Conservation (phyloP, 2,329 filamentous ascomycete species). For the Exophiala sideris region DNA sequence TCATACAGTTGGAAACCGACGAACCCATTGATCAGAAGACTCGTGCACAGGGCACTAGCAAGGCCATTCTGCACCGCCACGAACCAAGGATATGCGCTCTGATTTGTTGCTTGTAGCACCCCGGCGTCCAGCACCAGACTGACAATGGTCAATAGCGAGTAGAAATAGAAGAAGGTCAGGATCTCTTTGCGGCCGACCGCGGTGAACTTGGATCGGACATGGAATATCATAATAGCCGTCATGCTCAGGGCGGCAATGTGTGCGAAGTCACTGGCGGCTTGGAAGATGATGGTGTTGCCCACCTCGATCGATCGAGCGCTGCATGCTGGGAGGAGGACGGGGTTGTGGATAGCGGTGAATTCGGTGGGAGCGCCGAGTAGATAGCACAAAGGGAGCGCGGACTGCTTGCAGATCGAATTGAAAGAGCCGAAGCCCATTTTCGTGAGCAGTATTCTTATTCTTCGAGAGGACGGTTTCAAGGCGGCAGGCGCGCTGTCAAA, state of each 20-base stretch:
- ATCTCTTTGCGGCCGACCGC: conserved; percentile 76
- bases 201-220: conserved; percentile 96
- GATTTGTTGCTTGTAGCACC: conserved; percentile 75
- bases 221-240: conserved; percentile 96
- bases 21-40: conserved; percentile 92
- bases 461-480: not conserved
- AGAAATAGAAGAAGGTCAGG: conserved; percentile 94
- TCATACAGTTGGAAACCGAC: conserved; percentile 98
- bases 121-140: conserved; percentile 91
- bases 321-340: conserved; percentile 83
- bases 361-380: conserved; percentile 66
- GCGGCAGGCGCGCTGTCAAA: no score
- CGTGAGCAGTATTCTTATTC: conserved; percentile 36
- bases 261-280: conserved; percentile 84
- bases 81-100: conserved; percentile 82
- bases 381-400: conserved; percentile 81
- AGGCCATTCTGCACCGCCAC: conserved; percentile 82
- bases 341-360: conserved; percentile 60
- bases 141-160: conserved; percentile 82
- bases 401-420: conserved; percentile 76
- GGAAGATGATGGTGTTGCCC: conserved; percentile 97
- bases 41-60: conserved; percentile 79
- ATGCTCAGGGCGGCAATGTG: conserved; percentile 88
- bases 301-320: conserved; percentile 93
- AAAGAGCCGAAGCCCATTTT: conserved; percentile 89